Percentiles rank a stretch among this genome's conserved stretches.
These are phyloP conservation scores for Bocquillonia castaneifolia DNA, from an alignment of 441 rosid genomes.

Conservation along the genomic window DNA sequence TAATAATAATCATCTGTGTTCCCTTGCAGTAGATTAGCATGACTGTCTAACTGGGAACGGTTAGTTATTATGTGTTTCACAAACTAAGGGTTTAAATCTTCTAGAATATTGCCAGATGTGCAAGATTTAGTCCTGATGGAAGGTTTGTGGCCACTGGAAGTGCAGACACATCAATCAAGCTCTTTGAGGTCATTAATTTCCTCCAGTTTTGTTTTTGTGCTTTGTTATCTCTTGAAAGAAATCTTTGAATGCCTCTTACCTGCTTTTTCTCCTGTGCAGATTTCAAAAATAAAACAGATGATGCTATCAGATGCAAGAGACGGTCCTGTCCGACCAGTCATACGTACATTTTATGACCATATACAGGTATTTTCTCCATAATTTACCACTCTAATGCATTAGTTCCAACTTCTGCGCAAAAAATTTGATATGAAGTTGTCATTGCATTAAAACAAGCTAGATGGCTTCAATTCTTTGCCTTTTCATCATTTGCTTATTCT, in stretches of 20 bases:
- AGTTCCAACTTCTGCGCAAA: background rate
- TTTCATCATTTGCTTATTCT: background rate
- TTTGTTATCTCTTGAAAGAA: slow-evolving; percentile 10
- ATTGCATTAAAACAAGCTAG: background rate
- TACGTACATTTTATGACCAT: slow-evolving; percentile 83
- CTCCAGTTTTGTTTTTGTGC: background rate
- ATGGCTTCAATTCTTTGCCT: background rate
- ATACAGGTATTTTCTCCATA: slow-evolving; percentile 42
- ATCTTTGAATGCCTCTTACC: background rate
- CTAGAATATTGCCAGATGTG: slow-evolving; percentile 82
- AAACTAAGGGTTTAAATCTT: slow-evolving; percentile 32
- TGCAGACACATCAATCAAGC: slow-evolving; percentile 87
- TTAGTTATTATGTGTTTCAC: slow-evolving; percentile 3
- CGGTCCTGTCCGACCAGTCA: slow-evolving; percentile 62
- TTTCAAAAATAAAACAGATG: slow-evolving; percentile 80
- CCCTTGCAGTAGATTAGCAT: background rate
- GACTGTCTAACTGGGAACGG: slow-evolving; percentile 1
- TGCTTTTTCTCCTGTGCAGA: slow-evolving; percentile 34
- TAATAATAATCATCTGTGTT: background rate
- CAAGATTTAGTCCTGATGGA: slow-evolving; percentile 84
- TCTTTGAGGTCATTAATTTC: slow-evolving; percentile 52
- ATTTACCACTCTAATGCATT: slow-evolving; percentile 13
- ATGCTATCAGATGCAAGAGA: slow-evolving; percentile 59
- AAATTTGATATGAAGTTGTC: background rate
- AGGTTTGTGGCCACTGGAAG: slow-evolving; percentile 81